Evolutionary conservation across 768 basidiomycete species (phyloP).

Genomic region (Suillus decipiens): DNA sequence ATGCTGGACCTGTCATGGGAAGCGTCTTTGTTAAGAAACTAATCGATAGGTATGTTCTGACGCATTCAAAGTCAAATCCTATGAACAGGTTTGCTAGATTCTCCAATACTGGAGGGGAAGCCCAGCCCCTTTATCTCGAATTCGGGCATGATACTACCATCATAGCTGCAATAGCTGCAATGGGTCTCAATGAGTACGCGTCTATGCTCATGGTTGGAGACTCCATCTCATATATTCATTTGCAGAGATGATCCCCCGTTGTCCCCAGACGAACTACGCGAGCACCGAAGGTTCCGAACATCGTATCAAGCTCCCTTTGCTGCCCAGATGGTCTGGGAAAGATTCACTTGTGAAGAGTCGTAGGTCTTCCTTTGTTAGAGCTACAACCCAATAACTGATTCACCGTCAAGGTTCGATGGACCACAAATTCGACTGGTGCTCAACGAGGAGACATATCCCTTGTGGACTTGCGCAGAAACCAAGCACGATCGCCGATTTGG

Average conservation of each 20-base stretch:
- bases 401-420: slow-evolving; percentile 17
- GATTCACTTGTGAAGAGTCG: slow-evolving; percentile 33
- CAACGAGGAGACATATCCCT: slow-evolving; percentile 37
- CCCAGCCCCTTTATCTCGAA: slow-evolving; percentile 38
- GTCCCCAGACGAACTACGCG: slow-evolving; percentile 27
- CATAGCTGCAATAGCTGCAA: slow-evolving; percentile 39
- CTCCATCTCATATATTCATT: not conserved
- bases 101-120: slow-evolving; percentile 36
- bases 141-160: slow-evolving; percentile 46
- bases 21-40: slow-evolving; percentile 41
- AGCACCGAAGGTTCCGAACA: slow-evolving; percentile 32
- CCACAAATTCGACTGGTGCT: slow-evolving; percentile 38
- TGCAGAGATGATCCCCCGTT: slow-evolving; percentile 31
- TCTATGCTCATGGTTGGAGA: not conserved
- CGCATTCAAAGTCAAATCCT: not conserved
- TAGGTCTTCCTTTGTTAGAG: slow-evolving; percentile 9
- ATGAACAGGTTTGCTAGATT: slow-evolving; percentile 25
- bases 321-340: slow-evolving; percentile 40
- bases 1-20: slow-evolving; percentile 39
- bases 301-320: slow-evolving; percentile 38
- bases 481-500: slow-evolving; percentile 28
- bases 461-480: slow-evolving; percentile 28
- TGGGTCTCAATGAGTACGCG: slow-evolving; percentile 37
- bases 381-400: not conserved
- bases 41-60: slow-evolving; percentile 36